Conservation (phyloP, 2,329 filamentous ascomycete species). For the Phoma sp. region DNA sequence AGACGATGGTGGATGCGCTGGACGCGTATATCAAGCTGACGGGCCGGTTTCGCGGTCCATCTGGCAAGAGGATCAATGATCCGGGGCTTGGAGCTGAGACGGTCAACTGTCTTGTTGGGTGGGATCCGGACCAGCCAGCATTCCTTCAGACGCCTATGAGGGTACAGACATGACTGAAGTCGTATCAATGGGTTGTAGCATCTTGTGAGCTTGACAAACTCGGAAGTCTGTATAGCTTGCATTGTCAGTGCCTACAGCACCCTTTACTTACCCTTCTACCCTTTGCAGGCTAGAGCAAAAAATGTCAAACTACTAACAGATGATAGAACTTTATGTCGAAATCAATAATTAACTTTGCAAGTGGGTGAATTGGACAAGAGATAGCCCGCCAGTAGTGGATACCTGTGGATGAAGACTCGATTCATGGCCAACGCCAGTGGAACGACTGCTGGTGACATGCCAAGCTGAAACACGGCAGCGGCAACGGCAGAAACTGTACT, state of each 20-base stretch:
- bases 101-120: conserved; percentile 38
- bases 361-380: too few species aligned
- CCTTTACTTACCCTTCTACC: too few species aligned
- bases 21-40: conserved; percentile 35
- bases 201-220: too few species aligned
- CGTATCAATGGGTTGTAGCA: background rate
- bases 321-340: too few species aligned
- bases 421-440: background rate
- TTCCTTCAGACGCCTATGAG: background rate
- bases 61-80: conserved; percentile 34
- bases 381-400: too few species aligned
- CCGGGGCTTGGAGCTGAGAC: conserved; percentile 36
- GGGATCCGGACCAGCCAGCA: conserved; percentile 33
- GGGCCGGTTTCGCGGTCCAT: conserved; percentile 27
- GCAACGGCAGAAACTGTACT: background rate
- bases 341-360: too few species aligned
- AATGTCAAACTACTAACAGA: too few species aligned
- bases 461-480: background rate
- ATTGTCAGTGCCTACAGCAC: too few species aligned
- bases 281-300: background rate
- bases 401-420: background rate
- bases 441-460: background rate
- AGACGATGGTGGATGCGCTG: conserved; percentile 33
- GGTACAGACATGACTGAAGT: background rate
- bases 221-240: too few species aligned